Percentiles rank a stretch among this genome's conserved stretches.
These are phyloP conservation scores for Fusarium sp. DNA, from an alignment of 2,329 filamentous ascomycete species.

Conservation along the genomic window DNA sequence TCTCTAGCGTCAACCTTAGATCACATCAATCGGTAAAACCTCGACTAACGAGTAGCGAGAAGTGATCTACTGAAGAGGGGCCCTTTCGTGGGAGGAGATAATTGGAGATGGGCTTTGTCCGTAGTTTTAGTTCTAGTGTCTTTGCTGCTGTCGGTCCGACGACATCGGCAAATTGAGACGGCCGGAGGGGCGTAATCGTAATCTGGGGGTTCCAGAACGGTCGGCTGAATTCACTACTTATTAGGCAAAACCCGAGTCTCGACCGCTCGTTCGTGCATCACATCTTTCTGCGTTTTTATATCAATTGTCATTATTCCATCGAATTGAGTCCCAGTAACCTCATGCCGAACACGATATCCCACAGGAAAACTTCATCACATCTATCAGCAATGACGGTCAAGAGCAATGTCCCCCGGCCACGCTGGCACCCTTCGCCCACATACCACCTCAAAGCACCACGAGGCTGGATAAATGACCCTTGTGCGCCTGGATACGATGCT, in stretches of 20 bases:
- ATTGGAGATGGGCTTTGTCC: slow-evolving; percentile 16
- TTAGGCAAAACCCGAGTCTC: slow-evolving; percentile 32
- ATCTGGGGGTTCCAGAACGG: slow-evolving; percentile 21
- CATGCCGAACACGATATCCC: background rate
- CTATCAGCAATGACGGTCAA: slow-evolving; percentile 26
- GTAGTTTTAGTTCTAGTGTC: background rate
- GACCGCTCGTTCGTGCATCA: background rate
- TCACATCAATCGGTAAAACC: background rate
- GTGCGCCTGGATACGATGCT: slow-evolving; percentile 42
- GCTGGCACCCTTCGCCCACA: slow-evolving; percentile 37
- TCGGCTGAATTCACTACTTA: slow-evolving; percentile 41
- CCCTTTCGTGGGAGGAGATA: slow-evolving; percentile 2
- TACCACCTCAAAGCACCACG: slow-evolving; percentile 44
- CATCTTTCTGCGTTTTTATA: slow-evolving; percentile 3
- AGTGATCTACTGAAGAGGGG: slow-evolving; percentile 6
- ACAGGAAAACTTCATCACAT: background rate
- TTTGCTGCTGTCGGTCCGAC: slow-evolving; percentile 34
- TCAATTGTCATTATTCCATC: background rate
- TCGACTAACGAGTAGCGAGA: background rate
- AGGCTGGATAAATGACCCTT: slow-evolving; percentile 47
- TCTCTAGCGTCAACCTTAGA: slow-evolving; percentile 15
- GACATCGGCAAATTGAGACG: slow-evolving; percentile 11
- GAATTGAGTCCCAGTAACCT: accelerated
- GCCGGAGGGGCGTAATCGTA: slow-evolving; percentile 20
- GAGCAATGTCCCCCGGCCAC: slow-evolving; percentile 12